Evolutionary conservation across 495 filamentous ascomycete genomes (phyloP).

Genomic region (Chaetomium cochliodes): DNA sequence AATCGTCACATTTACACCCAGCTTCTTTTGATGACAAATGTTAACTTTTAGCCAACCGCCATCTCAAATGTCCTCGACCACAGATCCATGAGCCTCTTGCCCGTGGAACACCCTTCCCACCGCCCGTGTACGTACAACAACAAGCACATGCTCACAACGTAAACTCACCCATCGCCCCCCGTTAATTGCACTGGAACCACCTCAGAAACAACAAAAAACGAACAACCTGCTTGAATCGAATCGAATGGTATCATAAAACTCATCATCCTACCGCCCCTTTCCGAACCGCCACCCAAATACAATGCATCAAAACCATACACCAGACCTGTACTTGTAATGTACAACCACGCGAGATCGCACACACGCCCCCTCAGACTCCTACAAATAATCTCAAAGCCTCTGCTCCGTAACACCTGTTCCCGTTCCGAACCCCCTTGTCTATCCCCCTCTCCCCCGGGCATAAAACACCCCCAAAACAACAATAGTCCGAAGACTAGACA

Average conservation of each 20-base stretch:
- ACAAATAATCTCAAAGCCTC: slow-evolving; percentile 3
- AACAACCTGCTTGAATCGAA: not conserved
- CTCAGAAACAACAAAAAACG: not conserved
- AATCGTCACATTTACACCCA: too few species aligned
- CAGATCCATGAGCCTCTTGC: too few species aligned
- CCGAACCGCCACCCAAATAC: slow-evolving; percentile 3
- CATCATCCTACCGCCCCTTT: not conserved
- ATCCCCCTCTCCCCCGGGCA: not conserved
- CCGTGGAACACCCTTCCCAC: too few species aligned
- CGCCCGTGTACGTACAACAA: too few species aligned
- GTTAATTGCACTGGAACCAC: not conserved
- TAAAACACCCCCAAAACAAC: not conserved
- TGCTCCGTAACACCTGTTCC: slow-evolving; percentile 13
- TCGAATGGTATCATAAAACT: slow-evolving; percentile 2
- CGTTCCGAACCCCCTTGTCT: not conserved
- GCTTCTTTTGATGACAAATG: too few species aligned
- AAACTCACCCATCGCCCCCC: not conserved
- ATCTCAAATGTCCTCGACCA: too few species aligned
- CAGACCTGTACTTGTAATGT: slow-evolving; percentile 11
- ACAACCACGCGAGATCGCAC: slow-evolving; percentile 1
- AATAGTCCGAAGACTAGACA: not conserved
- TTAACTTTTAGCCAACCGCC: too few species aligned
- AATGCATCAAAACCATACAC: slow-evolving; percentile 19
- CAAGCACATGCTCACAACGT: not conserved
- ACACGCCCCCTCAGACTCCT: not conserved